Base-by-base conservation (phyloP, 1,284 basidiomycete species). In the Wallemia hederae region DNA sequence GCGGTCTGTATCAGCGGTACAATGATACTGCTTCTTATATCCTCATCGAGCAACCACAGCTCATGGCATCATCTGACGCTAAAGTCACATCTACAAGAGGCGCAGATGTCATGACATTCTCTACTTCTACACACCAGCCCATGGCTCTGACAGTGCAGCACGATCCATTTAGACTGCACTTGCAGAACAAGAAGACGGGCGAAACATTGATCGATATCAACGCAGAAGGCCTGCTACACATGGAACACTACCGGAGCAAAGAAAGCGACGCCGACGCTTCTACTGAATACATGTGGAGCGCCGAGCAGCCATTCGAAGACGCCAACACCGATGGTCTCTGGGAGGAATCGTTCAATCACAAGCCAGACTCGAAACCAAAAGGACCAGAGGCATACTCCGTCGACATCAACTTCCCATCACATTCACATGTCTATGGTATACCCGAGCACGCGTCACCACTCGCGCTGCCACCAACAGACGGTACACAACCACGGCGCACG, bases 401-500 rank as follows among this genome's bases (percentile, higher is more conserved):
- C 63, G 94, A 98, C 68, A 83, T 98, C 65, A 79, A 80, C 62
- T 98, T 98, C 77, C 91, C 91, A 0, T 82, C 80, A 63, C 87
- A 90, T 63, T 78, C 80, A 28, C 82, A 85, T 63, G 80, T 97
- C 62, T 98, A 87, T 66, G 92, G 94, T 61, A 88, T 99, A 55
- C 92, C 94, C 1, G 89, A 99, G 72, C 94, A 94, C 67, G 92
- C 94, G 9, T 90, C 90, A 0, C 80, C 81, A 3, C 77, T 98
- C 28, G 83, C 84, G 15, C 79, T 98, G 1, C 90, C 89, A 2
- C 79, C 82, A 3, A 96, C 90, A 1, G 77, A 78, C 14, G 85
- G 81, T 62, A 78, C 11, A 14, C 22, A 9, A 49, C 39, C 39
- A 17, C 39, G 39, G n/a, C 39, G 39, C 39, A 22, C n/a, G 39